Evolutionary conservation across 2,329 filamentous ascomycete species (phyloP), one percentile per base, ranked within the genome.

Genomic region (Colletotrichum chrysophilum): DNA sequence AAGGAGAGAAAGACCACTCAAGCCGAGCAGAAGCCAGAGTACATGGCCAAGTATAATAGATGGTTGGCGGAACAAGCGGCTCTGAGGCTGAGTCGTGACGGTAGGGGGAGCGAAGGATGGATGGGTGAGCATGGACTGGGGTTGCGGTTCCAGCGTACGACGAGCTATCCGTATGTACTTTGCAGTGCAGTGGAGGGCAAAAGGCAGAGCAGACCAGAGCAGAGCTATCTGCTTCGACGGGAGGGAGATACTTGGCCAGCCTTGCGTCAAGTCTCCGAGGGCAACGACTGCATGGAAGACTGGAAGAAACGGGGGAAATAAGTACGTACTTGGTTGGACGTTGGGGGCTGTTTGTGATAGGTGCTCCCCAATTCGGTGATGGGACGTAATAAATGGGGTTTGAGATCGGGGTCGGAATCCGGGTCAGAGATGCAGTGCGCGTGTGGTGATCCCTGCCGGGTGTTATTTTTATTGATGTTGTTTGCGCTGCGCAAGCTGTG

Each of bases 1-100:
- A 67, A 48, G 32, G 18, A 65, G 36, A 38, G 68, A 32, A 55
- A 36, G 34, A 43, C 18, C 12, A 30, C 28, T 34, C n/a, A 24
- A 28, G 28, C n/a, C 32, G 38, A 32, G 60, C 48, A 18, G 61
- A 21, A 26, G 61, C 69, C 26, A 52, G 38, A 43, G n/a, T 26
- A 34, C 38, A 28, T 18, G 12, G 61, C 38, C 32, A 74, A 32
- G 66, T 64, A 38, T 52, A 67, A 66, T 24, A 75, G 36, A 66
- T 66, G 61, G 55, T 48, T 52, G 69, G 71, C 79, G 79, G 80
- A 78, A 76, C 70, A 64, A 70, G 78, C 78, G 79, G 79, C 78
- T 77, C 21, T 65, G 78, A 77, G 78, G 77, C 78, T 78, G 79
- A 80, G 76, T 76, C 62, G 74, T 70, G 70, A 66, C 36, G 62